Evolutionary conservation across 768 basidiomycete genomes (phyloP), one percentile per base, ranked within the genome.

Genomic region (Boletus barrowsii): DNA sequence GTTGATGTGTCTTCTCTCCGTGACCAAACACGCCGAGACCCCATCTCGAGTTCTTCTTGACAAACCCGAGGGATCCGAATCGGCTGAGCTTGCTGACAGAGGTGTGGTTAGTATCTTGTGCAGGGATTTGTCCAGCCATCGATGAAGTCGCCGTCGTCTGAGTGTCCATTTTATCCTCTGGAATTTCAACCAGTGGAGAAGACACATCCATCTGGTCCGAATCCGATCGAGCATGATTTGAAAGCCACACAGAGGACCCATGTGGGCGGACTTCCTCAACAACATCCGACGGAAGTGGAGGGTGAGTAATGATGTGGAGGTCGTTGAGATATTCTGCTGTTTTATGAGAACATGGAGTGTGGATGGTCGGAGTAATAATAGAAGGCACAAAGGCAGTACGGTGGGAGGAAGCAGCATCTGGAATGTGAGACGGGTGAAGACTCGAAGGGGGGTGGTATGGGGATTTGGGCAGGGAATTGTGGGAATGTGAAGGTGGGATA

Each of bases 41-140:
- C 83, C 86, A 87, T 70, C 79, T 83, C 61, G 78, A 77, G 57
- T 75, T 76, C 72, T 89, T 90, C 78, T 86, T 90, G 58, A 79
- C 80, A 63, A 89, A 83, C 35, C 80, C 75, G 57, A 88, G 76
- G 44, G 76, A 73, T 46, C 80, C 75, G 22, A 85, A 71, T 68
- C 84, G 87, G 61, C 80, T 76, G 51, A 83, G 72, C 62, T 82
- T 84, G 68, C 76, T 75, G 57, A 72, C 73, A 33, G 80, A 75
- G 10, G 75, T 56, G 46, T 78, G 76, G 32, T 71, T 61, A 24
- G 66, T 59, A 47, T 76, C 75, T 49, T 76, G 73, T 11, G 63
- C 68, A 50, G 74, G 73, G 26, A 66, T 51, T 54, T 73, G 71
- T 39, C 70, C 70, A 32, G 69, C 71, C 42, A 56, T 37, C 69